Base-by-base conservation (phyloP, 768 basidiomycete species). In the Tylopilus sp. region DNA sequence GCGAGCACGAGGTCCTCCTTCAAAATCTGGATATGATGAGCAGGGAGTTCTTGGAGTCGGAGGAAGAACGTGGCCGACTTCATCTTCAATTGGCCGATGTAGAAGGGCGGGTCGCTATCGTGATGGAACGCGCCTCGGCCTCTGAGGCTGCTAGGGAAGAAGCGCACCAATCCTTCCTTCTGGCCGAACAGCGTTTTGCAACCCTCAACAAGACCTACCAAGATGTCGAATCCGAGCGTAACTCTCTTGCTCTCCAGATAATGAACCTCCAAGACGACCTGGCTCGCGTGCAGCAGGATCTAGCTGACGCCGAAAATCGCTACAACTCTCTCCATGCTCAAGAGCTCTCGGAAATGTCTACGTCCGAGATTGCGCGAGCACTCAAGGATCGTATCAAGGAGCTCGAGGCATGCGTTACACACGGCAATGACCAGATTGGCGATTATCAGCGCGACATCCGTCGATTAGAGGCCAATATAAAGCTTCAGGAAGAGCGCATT, bases 381-480 rank as follows among this genome's bases (percentile, higher is more conserved):
- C 71, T 90, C 35, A 79, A 79, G 35, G 71, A 75, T 10, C 86
- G 89, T 54, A 81, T 91, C 54, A 75, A 79, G 49, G 83, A 88
- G 51, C 79, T 88, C 23, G 85, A 91, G 57, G 69, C 62, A 12
- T 80, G 87, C 8, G 76, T 91, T 26, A 57, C 77, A 55, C 73
- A 87, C 40, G 74, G 83, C 35, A 88, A 82, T 3, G 83, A 89
- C 57, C 86, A 88, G 62, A 83, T 91, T 57, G 85, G 83, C 11
- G 75, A 87, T 47, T 85, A 88, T 50, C 88, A 89, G 53, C 86
- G 90, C 57, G 90, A 91, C 54, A 86, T 86, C 56, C 77, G 79
- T 57, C 79, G 86, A 31, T 70, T 91, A 33, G 89, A 90, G 67
- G 83, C 82, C 49, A 92, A 92, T 57, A 63, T 86, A 47, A 75